These are phyloP conservation scores for Sherardia arvensis DNA, from an alignment of 257 asterid species.

Conservation along the genomic window DNA sequence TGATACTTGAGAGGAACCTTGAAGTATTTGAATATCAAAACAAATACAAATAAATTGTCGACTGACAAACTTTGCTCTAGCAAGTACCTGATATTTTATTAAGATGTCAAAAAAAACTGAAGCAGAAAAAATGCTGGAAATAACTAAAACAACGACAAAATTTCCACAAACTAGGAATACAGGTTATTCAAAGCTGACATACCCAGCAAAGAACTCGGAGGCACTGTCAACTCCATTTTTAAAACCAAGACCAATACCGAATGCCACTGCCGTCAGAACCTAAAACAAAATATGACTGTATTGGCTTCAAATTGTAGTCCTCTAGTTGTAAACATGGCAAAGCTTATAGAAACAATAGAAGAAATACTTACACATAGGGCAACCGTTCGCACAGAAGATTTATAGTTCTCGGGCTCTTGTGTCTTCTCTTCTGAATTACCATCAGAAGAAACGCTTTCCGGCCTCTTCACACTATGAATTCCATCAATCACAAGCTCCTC, in stretches of 20 bases:
- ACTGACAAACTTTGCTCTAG: slow-evolving; percentile 97
- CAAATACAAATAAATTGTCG: slow-evolving; percentile 92
- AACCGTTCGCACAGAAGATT: slow-evolving; percentile 64
- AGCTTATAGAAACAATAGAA: slow-evolving; percentile 2
- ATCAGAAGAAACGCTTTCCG: slow-evolving; percentile 27
- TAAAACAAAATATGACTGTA: slow-evolving; percentile 44
- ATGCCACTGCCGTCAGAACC: slow-evolving; percentile 84
- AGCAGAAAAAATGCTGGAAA: not conserved
- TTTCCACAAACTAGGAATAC: not conserved
- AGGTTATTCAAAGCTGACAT: slow-evolving; percentile 15
- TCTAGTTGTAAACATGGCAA: slow-evolving; percentile 14
- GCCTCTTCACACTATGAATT: slow-evolving; percentile 15
- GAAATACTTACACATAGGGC: slow-evolving; percentile 68
- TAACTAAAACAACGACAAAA: not conserved
- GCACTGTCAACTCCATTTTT: slow-evolving; percentile 72
- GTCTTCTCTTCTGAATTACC: slow-evolving; percentile 28
- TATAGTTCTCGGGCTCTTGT: slow-evolving; percentile 30
- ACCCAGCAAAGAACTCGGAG: slow-evolving; percentile 97
- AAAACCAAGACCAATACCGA: slow-evolving; percentile 87
- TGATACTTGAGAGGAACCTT: slow-evolving; percentile 81
- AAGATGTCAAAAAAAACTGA: not conserved
- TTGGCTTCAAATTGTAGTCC: slow-evolving; percentile 38
- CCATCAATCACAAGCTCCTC: slow-evolving; percentile 29
- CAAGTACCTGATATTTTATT: slow-evolving; percentile 54
- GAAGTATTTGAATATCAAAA: slow-evolving; percentile 89